phyloP scores from a whole-genome alignment of 257 asterid species.

The Cruciata laevipes region DNA sequence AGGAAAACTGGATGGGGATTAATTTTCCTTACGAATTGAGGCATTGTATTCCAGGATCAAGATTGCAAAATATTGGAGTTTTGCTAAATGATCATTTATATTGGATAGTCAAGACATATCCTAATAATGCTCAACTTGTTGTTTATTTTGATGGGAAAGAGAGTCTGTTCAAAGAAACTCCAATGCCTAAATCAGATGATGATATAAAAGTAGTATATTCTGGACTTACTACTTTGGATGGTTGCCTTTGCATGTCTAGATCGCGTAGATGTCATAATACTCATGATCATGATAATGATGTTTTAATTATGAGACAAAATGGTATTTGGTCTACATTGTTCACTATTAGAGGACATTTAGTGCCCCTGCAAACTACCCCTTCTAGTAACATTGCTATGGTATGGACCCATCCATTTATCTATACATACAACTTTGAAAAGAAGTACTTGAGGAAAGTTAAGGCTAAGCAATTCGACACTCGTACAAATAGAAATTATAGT shows the following conservation, averaged over 20 bases:
- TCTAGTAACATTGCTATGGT: neutral
- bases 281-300: neutral
- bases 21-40: neutral
- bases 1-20: neutral
- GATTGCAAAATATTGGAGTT: too few species aligned
- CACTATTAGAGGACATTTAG: neutral
- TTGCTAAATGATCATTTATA: too few species aligned
- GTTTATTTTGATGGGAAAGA: too few species aligned
- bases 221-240: neutral
- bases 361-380: neutral
- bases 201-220: neutral
- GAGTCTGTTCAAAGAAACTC: neutral
- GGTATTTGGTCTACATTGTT: neutral
- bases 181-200: neutral
- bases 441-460: neutral
- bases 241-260: neutral
- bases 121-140: too few species aligned
- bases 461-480: too few species aligned
- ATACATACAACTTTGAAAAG: neutral
- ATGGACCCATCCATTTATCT: neutral
- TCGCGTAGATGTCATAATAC: neutral
- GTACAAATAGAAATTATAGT: too few species aligned
- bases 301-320: neutral
- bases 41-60: too few species aligned
- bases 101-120: too few species aligned